A percentile compares a stretch with the other conserved stretches of the same genome.
phyloP scores from a whole-genome alignment of 2,329 filamentous ascomycete species.

The Pseudogymnoascus sp. region DNA sequence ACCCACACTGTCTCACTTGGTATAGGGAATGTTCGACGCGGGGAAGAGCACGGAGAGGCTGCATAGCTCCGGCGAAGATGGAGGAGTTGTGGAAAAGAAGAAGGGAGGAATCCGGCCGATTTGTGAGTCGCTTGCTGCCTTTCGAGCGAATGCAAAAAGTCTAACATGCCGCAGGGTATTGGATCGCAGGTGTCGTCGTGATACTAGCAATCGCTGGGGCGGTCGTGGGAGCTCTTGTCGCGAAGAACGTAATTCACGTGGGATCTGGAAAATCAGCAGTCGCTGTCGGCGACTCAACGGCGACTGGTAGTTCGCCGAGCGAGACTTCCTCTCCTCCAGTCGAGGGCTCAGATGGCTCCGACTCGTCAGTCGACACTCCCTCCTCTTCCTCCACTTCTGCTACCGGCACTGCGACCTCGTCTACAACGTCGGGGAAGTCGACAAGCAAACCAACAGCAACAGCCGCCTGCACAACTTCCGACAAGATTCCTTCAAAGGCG shows the following conservation, averaged over 20 bases:
- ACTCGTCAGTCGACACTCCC: background rate
- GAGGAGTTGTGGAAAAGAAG: background rate
- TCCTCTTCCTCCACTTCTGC: background rate
- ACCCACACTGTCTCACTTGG: background rate
- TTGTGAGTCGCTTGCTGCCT: background rate
- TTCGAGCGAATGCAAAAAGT: background rate
- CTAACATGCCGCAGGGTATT: background rate
- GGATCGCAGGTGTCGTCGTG: background rate
- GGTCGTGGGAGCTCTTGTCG: slow-evolving; percentile 2
- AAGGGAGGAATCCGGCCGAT: background rate
- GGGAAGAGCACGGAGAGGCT: background rate
- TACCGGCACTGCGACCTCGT: background rate
- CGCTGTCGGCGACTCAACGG: background rate
- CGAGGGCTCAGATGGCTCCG: background rate
- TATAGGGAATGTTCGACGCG: background rate
- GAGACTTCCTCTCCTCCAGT: slow-evolving; percentile 3
- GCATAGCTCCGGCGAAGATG: slow-evolving; percentile 4
- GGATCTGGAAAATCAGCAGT: background rate
- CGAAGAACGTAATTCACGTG: background rate
- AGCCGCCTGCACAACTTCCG: background rate
- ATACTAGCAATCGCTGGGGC: slow-evolving; percentile 1
- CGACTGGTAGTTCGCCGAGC: background rate
- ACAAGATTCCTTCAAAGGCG: background rate
- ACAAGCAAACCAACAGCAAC: background rate
- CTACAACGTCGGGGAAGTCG: background rate